phyloP scores from a whole-genome alignment of 768 basidiomycete genomes.

The Leccinum incarnatum region DNA sequence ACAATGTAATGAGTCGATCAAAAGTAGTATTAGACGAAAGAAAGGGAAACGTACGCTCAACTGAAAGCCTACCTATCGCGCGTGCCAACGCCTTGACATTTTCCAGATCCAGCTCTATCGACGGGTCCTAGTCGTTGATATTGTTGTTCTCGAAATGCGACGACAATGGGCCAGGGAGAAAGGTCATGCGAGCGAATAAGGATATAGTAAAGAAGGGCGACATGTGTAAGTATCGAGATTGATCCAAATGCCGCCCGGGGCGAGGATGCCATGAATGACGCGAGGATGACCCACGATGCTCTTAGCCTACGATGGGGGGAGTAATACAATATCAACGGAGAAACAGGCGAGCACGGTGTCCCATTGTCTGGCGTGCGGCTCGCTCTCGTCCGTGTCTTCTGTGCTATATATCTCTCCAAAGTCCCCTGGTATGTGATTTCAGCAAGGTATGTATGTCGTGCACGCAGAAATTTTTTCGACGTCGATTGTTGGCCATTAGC shows the following conservation, averaged over 20 bases:
- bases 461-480: constrained; percentile 63
- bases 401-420: constrained; percentile 89
- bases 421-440: constrained; percentile 52
- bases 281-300: constrained; percentile 89
- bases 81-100: constrained; percentile 78
- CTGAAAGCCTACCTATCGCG: constrained; percentile 84
- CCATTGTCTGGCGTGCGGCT: constrained; percentile 78
- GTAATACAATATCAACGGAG: constrained; percentile 86
- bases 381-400: constrained; percentile 46
- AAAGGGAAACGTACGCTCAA: constrained; percentile 55
- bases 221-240: constrained; percentile 50
- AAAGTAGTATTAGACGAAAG: background rate
- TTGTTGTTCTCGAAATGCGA: constrained; percentile 97
- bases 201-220: background rate
- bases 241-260: constrained; percentile 88
- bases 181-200: background rate
- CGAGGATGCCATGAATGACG: constrained; percentile 80
- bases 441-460: background rate
- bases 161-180: constrained; percentile 67
- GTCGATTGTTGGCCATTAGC: constrained; percentile 59
- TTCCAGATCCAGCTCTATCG: constrained; percentile 86
- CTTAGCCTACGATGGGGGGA: constrained; percentile 60
- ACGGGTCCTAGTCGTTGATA: constrained; percentile 74
- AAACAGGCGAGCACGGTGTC: constrained; percentile 92
- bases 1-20: background rate